Conservation (phyloP, 345 rosid species). For the Erysimum cheiranthoides region DNA sequence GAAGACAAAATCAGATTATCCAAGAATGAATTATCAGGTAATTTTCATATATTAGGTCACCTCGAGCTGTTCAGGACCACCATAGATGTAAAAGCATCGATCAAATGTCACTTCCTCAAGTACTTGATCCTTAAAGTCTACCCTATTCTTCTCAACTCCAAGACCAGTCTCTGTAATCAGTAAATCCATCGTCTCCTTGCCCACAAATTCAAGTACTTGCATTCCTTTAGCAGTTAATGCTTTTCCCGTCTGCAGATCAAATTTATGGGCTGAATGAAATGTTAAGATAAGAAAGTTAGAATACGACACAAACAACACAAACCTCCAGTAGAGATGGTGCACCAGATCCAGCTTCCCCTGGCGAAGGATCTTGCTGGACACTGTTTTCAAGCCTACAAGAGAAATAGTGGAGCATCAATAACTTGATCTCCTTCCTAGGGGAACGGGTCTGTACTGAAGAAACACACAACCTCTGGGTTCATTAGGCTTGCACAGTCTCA, state of each 20-base stretch:
- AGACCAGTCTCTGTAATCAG: constrained; percentile 87
- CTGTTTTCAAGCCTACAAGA: constrained; percentile 74
- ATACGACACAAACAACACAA: constrained; percentile 31
- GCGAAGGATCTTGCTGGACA: constrained; percentile 71
- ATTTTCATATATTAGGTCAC: constrained; percentile 49
- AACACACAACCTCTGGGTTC: constrained; percentile 8
- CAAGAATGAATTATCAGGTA: not conserved
- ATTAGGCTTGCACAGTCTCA: constrained; percentile 20
- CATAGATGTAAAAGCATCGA: constrained; percentile 97
- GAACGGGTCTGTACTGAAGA: not conserved
- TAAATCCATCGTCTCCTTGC: constrained; percentile 95
- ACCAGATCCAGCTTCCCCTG: constrained; percentile 65
- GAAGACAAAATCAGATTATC: constrained; percentile 12
- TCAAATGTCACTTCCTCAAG: constrained; percentile 92
- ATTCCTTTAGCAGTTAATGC: constrained; percentile 94
- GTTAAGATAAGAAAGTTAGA: constrained; percentile 22
- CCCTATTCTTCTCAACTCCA: constrained; percentile 63
- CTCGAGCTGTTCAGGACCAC: constrained; percentile 99
- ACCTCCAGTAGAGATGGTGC: constrained; percentile 94
- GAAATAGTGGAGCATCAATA: constrained; percentile 17
- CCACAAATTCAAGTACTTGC: constrained; percentile 94
- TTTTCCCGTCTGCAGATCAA: constrained; percentile 76
- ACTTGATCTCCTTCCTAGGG: constrained; percentile 6
- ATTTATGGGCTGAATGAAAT: constrained; percentile 27
- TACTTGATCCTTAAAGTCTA: constrained; percentile 69